These are phyloP conservation scores for Backusella mclennaniae DNA, from an alignment of 192 early-diverging fungal species.

Conservation along the genomic window DNA sequence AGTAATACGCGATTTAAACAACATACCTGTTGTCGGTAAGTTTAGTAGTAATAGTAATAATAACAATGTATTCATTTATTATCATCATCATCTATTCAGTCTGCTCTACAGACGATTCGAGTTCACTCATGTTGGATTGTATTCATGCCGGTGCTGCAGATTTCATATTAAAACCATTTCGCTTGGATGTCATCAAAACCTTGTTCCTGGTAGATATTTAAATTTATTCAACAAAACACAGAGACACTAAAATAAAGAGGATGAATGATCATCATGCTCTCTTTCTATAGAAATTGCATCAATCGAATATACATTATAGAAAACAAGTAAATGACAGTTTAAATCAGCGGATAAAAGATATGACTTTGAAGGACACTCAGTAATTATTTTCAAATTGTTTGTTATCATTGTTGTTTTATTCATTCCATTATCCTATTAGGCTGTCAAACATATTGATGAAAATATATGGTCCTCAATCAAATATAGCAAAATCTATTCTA, in stretches of 20 bases:
- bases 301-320: background rate
- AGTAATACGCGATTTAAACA: constrained; percentile 2
- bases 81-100: constrained; percentile 23
- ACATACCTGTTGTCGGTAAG: constrained; percentile 4
- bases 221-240: background rate
- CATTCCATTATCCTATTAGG: background rate
- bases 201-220: constrained; percentile 48
- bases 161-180: constrained; percentile 50
- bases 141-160: constrained; percentile 53
- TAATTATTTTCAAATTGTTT: background rate
- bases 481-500: background rate
- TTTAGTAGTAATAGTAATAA: background rate
- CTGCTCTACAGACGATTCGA: constrained; percentile 31
- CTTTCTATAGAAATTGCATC: background rate
- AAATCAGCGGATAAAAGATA: background rate
- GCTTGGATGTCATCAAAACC: constrained; percentile 44
- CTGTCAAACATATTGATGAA: background rate
- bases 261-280: background rate
- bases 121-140: constrained; percentile 41
- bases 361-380: background rate
- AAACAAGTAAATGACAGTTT: constrained; percentile 1
- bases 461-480: background rate
- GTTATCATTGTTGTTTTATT: background rate
- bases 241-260: background rate
- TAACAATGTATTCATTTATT: background rate